Evolutionary conservation across 208 protist genomes (phyloP).

Genomic region (Endotrypanum monterogeii): DNA sequence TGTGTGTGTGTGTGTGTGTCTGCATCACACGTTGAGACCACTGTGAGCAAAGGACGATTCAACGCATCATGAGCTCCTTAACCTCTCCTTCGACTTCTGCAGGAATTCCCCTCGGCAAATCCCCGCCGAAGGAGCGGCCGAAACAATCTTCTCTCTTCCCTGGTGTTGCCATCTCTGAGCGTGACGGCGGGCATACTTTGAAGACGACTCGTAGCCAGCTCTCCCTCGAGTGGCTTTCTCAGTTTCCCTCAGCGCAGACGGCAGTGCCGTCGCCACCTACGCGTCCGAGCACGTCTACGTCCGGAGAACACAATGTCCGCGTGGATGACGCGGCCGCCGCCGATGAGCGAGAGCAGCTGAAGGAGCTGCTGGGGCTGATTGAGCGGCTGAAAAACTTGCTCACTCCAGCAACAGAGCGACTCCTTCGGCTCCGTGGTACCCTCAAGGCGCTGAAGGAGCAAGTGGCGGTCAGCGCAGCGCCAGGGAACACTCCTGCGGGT

Average conservation of each 20-base stretch:
- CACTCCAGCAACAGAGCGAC: slow-evolving; percentile 58
- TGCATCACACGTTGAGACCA: not conserved
- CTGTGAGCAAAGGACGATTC: too few species aligned
- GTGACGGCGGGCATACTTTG: not conserved
- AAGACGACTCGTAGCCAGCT: not conserved
- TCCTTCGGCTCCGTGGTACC: slow-evolving; percentile 39
- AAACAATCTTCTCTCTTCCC: not conserved
- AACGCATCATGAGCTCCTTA: not conserved
- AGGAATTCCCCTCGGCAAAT: not conserved
- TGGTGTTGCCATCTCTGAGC: not conserved
- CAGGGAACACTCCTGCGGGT: not conserved
- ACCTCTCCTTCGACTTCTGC: not conserved
- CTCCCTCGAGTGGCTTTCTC: not conserved
- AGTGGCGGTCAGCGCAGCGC: not conserved
- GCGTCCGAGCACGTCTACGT: not conserved
- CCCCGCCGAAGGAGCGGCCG: not conserved
- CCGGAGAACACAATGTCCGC: not conserved
- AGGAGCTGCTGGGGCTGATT: slow-evolving; percentile 28
- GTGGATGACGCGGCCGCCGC: not conserved
- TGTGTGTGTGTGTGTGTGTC: not conserved
- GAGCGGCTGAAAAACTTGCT: slow-evolving; percentile 29
- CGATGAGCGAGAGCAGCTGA: not conserved
- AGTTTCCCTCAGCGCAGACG: not conserved
- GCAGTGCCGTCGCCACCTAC: not conserved
- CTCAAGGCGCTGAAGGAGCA: slow-evolving; percentile 42